Conservation (phyloP, 1,284 basidiomycete genomes). For the Athelia psychrophila region DNA sequence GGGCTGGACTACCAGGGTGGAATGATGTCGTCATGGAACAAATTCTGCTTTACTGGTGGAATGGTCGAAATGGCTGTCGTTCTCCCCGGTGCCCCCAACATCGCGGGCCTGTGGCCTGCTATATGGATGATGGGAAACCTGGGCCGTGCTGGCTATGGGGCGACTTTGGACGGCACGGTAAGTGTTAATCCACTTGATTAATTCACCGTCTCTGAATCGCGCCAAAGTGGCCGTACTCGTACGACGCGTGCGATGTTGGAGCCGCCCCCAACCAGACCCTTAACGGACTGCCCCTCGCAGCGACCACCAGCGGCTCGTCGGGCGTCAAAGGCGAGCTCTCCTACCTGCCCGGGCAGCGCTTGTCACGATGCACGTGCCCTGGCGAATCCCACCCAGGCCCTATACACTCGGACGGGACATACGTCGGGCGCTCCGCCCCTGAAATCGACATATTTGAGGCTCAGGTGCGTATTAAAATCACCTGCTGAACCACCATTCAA, state of each 20-base stretch:
- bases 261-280: constrained; percentile 51
- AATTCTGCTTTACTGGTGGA: constrained; percentile 79
- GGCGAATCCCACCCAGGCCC: constrained; percentile 68
- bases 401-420: constrained; percentile 41
- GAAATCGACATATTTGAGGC: constrained; percentile 73
- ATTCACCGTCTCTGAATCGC: too few relatives aligned
- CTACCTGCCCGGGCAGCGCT: constrained; percentile 58
- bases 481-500: neutral
- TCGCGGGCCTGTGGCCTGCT: constrained; percentile 48
- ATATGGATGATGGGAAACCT: constrained; percentile 69
- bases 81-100: constrained; percentile 57
- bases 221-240: constrained; percentile 44
- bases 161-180: constrained; percentile 60
- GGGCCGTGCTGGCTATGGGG: constrained; percentile 62
- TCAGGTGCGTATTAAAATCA: constrained; percentile 11
- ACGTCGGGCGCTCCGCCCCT: constrained; percentile 62
- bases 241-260: constrained; percentile 57
- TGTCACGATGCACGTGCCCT: constrained; percentile 66
- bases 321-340: constrained; percentile 35
- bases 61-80: constrained; percentile 54
- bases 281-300: constrained; percentile 35
- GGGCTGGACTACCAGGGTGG: constrained; percentile 61
- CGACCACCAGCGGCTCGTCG: constrained; percentile 35
- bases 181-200: constrained; percentile 4
- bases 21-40: constrained; percentile 61